Conservation (phyloP, 1,284 basidiomycete species). For the Sphagnurus paluster region DNA sequence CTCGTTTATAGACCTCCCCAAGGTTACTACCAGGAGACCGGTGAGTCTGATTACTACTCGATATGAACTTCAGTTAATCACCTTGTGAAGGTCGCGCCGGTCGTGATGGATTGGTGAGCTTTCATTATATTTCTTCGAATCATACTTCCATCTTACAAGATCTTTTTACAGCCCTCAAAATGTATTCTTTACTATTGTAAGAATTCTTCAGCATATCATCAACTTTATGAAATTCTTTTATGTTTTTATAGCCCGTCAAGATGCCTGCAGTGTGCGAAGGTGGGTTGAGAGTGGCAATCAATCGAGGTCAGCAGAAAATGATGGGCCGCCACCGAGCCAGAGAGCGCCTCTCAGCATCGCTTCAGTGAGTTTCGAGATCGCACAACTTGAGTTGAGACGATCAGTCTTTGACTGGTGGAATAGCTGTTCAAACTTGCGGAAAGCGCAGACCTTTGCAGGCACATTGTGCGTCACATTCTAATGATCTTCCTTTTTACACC, state of each 20-base stretch:
- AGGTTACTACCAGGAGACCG: conserved; percentile 92
- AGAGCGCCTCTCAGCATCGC: conserved; percentile 65
- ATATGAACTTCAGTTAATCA: not conserved
- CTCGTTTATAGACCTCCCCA: no score
- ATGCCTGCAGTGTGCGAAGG: conserved; percentile 55
- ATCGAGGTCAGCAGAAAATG: conserved; percentile 38
- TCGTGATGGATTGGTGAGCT: conserved; percentile 74
- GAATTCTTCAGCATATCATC: conserved; percentile 20
- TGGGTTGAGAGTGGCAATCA: conserved; percentile 53
- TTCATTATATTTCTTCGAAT: not conserved
- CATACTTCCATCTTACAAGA: not conserved
- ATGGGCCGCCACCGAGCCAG: conserved; percentile 64
- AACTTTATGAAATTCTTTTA: not conserved
- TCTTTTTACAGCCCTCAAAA: conserved; percentile 63
- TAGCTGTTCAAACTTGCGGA: conserved; percentile 75
- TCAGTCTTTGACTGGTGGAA: not conserved
- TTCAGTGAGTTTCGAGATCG: conserved; percentile 43
- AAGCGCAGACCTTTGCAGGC: conserved; percentile 62
- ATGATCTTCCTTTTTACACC: not conserved
- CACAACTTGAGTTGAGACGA: not conserved
- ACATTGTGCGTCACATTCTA: conserved; percentile 54
- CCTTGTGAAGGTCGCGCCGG: conserved; percentile 66
- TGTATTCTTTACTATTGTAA: conserved; percentile 83
- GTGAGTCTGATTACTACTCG: conserved; percentile 30
- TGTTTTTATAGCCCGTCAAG: conserved; percentile 67